Evolutionary conservation across 2,329 filamentous ascomycete genomes (phyloP), one percentile per base, ranked within the genome.

Genomic region (Davidsoniella neocaledoniae): DNA sequence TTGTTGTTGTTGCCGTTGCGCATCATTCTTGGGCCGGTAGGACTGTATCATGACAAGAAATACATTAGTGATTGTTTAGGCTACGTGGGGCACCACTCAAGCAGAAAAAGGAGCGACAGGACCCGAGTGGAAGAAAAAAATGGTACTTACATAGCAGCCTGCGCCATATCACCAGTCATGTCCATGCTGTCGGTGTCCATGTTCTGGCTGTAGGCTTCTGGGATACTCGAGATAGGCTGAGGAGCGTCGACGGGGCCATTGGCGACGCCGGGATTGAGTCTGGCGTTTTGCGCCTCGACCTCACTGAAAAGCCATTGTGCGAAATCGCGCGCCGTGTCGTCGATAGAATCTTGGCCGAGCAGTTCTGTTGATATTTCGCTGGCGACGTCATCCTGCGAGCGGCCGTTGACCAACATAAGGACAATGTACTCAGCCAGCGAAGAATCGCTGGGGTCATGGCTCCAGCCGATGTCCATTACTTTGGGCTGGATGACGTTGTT

Each of bases 361-460:
- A 98, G 74, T 58, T 98, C 91, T 56, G 81, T 83, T 1, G 88
- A 83, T 12, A 98, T 77, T 63, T 98, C 91, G 41, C 77, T 71
- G 8, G 87, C 83, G 56, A 98, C 90, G 62, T 95, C 83, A 46
- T 88, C 79, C 62, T 94, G 82, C 3, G 83, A 87, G 66, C 94
- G 95, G 59, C 88, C 86, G 66, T 95, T 96, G 55, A 86, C 86
- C 29, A 98, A 76, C 90, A 96, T 95, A 55, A 96, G 77, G 53
- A 96, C 83, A 57, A 98, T 91, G 68, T 96, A 98, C 68, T 98
- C 91, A 53, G 87, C 82, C 53, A 98, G 76, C 37, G 86, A 85
- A 21, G 81, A 81, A 64, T 90, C 86, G 58, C 86, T 83, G 50
- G 68, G 67, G 54, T 81, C 83, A 57, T 82, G 82, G 26, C 83